Percentiles rank a stretch among this genome's conserved stretches.
Conservation (phyloP, 768 basidiomycete genomes). For the Astraeus odoratus region DNA sequence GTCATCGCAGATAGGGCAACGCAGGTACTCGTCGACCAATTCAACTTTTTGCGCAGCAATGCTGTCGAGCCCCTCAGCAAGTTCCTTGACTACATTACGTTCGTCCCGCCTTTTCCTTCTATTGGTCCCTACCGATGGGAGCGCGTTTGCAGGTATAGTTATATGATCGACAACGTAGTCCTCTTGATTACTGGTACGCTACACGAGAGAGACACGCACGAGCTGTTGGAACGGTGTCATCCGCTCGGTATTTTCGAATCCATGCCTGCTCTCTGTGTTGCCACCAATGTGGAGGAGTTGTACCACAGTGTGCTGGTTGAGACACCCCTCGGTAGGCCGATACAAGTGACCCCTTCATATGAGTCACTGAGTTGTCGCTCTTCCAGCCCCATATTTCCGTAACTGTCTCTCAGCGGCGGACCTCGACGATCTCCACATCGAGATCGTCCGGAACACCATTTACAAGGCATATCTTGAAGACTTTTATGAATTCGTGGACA, state of each 20-base stretch:
- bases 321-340: slow-evolving; percentile 87
- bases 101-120: slow-evolving; percentile 28
- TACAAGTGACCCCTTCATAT: not conserved
- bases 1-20: slow-evolving; percentile 98
- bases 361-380: slow-evolving; percentile 1
- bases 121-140: slow-evolving; percentile 4
- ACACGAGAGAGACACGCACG: slow-evolving; percentile 95
- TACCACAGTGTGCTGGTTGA: slow-evolving; percentile 96
- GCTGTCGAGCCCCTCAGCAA: slow-evolving; percentile 85
- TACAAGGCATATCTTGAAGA: slow-evolving; percentile 99
- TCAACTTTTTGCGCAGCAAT: slow-evolving; percentile 89
- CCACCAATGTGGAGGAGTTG: slow-evolving; percentile 96
- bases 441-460: slow-evolving; percentile 98
- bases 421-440: slow-evolving; percentile 97
- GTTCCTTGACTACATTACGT: slow-evolving; percentile 98
- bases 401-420: slow-evolving; percentile 93
- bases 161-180: slow-evolving; percentile 99
- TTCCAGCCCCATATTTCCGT: slow-evolving; percentile 87
- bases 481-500: slow-evolving; percentile 78
- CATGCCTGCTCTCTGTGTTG: slow-evolving; percentile 98
- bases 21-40: slow-evolving; percentile 91
- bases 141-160: slow-evolving; percentile 64
- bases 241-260: slow-evolving; percentile 96
- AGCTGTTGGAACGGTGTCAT: slow-evolving; percentile 93
- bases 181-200: slow-evolving; percentile 95